Evolutionary conservation across 305 asterid genomes (phyloP).

Genomic region (Fraxinus platypoda): DNA sequence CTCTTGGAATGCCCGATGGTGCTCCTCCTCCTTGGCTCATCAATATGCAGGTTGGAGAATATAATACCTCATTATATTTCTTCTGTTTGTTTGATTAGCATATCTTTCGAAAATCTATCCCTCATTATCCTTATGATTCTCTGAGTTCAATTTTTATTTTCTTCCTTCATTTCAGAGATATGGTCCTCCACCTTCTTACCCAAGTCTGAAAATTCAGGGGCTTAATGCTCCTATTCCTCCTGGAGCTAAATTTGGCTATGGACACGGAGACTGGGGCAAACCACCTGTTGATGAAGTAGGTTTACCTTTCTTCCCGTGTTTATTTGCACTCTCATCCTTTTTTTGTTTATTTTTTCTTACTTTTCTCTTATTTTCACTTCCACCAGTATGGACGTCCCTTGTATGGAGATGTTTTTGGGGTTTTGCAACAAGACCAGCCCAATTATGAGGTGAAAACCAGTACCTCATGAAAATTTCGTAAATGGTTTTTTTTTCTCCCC

Average conservation of each 20-base stretch:
- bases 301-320: conserved; percentile 1
- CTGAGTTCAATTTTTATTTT: conserved; percentile 17
- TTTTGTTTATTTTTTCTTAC: conserved; percentile 1
- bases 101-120: neutral
- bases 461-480: neutral
- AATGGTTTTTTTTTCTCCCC: neutral
- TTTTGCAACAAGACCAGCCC: conserved; percentile 78
- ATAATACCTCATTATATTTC: conserved; percentile 1
- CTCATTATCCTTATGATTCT: neutral
- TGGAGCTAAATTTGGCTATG: conserved; percentile 96
- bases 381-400: conserved; percentile 78
- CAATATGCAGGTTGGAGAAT: conserved; percentile 79
- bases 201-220: conserved; percentile 86
- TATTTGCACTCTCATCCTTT: neutral
- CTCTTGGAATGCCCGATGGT: conserved; percentile 97
- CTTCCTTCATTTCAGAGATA: conserved; percentile 59
- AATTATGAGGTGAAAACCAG: conserved; percentile 68
- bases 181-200: conserved; percentile 99
- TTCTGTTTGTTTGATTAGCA: conserved; percentile 14
- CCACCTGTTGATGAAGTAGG: conserved; percentile 97
- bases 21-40: conserved; percentile 99
- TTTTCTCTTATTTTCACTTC: conserved; percentile 6
- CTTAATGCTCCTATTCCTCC: conserved; percentile 92
- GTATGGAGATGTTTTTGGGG: conserved; percentile 95
- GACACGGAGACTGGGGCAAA: conserved; percentile 96